phyloP scores from a whole-genome alignment of 2,329 filamentous ascomycete genomes.

The Scleromitrula shiraiana region DNA sequence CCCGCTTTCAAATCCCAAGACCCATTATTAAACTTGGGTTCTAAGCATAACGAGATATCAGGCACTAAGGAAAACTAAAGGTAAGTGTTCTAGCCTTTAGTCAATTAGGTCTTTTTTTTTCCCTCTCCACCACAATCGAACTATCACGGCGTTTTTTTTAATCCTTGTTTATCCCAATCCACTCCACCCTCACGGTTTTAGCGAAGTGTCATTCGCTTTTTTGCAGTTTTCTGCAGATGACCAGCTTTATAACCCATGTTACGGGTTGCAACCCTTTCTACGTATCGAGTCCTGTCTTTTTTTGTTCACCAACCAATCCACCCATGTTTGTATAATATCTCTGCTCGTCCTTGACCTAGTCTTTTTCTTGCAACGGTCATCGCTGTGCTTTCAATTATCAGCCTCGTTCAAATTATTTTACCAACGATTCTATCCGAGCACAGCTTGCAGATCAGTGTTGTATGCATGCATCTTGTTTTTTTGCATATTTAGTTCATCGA shows the following conservation, averaged over 20 bases:
- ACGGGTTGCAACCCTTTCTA: conserved; percentile 18
- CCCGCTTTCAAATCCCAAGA: conserved; percentile 6
- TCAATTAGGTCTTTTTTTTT: conserved; percentile 6
- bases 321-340: conserved; percentile 29
- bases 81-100: conserved; percentile 19
- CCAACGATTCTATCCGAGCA: background rate
- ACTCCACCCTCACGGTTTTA: conserved; percentile 16
- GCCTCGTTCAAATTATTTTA: conserved; percentile 1
- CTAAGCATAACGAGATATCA: too few species aligned
- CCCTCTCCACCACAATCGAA: conserved; percentile 11
- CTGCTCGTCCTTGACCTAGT: conserved; percentile 24
- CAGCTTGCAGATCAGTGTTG: background rate
- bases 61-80: conserved; percentile 10
- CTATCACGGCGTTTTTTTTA: conserved; percentile 7
- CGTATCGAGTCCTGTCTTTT: conserved; percentile 23
- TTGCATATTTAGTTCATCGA: background rate
- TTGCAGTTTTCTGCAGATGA: conserved; percentile 25
- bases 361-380: conserved; percentile 19
- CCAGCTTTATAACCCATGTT: conserved; percentile 20
- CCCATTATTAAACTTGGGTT: too few species aligned
- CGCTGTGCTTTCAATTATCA: conserved; percentile 7
- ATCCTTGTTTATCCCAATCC: conserved; percentile 20
- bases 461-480: conserved; percentile 4
- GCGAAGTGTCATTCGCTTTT: conserved; percentile 24
- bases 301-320: conserved; percentile 24